Conservation (phyloP, 2,329 filamentous ascomycete genomes). For the Annulohypoxylon truncatum region DNA sequence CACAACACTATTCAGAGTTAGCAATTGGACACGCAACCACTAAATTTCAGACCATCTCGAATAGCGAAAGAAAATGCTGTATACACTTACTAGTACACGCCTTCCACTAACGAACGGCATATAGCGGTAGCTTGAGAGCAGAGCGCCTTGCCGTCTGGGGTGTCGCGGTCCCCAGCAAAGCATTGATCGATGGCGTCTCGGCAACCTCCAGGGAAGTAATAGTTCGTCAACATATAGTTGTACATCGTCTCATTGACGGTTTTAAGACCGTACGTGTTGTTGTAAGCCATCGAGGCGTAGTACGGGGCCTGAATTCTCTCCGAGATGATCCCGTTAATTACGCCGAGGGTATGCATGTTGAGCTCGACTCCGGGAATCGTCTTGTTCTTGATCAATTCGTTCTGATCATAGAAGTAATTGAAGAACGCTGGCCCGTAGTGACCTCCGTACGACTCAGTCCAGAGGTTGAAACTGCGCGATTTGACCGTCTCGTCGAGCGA, state of each 20-base stretch:
- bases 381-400: slow-evolving; percentile 64
- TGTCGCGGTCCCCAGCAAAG: slow-evolving; percentile 56
- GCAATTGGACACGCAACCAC: neutral
- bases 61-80: neutral
- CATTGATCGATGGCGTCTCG: slow-evolving; percentile 65
- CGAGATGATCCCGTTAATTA: slow-evolving; percentile 68
- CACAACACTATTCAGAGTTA: slow-evolving; percentile 32
- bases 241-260: slow-evolving; percentile 68
- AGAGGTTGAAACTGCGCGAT: slow-evolving; percentile 67
- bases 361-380: slow-evolving; percentile 60
- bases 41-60: neutral
- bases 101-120: slow-evolving; percentile 68
- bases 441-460: slow-evolving; percentile 65
- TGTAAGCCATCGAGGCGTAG: slow-evolving; percentile 55
- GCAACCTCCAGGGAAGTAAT: slow-evolving; percentile 61
- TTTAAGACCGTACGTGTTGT: slow-evolving; percentile 59
- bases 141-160: slow-evolving; percentile 54
- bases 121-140: slow-evolving; percentile 67
- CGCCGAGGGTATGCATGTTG: slow-evolving; percentile 64
- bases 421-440: slow-evolving; percentile 59
- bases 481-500: slow-evolving; percentile 59
- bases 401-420: slow-evolving; percentile 68
- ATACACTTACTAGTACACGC: slow-evolving; percentile 62
- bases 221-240: slow-evolving; percentile 65
- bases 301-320: slow-evolving; percentile 59